These are phyloP conservation scores for Aspergillus heteromorphus DNA, from an alignment of 495 filamentous ascomycete genomes.

Conservation along the genomic window DNA sequence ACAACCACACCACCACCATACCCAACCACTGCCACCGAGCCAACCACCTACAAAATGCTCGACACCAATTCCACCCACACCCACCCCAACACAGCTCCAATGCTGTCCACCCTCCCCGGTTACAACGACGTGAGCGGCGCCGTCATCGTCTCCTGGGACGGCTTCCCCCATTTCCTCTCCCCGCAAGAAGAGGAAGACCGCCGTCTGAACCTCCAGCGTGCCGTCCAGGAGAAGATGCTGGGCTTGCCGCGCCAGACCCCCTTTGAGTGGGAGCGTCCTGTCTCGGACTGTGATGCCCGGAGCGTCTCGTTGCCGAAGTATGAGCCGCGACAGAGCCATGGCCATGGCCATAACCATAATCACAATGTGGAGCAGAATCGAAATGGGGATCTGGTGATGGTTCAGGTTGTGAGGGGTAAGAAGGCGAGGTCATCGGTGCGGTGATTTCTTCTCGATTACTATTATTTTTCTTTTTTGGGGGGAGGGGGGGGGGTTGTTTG, in stretches of 20 bases:
- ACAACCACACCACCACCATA: background rate
- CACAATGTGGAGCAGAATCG: slow-evolving; percentile 7
- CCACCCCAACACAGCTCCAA: too few relatives aligned
- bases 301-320: slow-evolving; percentile 17
- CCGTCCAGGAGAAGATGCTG: slow-evolving; percentile 28
- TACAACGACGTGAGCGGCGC: slow-evolving; percentile 30
- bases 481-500: too few relatives aligned
- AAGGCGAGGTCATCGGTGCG: background rate
- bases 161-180: slow-evolving; percentile 23
- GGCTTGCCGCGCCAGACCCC: slow-evolving; percentile 20
- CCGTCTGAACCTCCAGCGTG: slow-evolving; percentile 13
- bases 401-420: background rate
- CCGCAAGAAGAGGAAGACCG: slow-evolving; percentile 24
- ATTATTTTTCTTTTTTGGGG: background rate
- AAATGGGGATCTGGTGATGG: background rate
- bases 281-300: too few relatives aligned
- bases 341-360: too few relatives aligned
- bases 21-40: background rate
- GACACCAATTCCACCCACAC: too few relatives aligned
- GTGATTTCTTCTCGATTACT: background rate
- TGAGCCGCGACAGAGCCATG: too few relatives aligned
- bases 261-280: slow-evolving; percentile 20
- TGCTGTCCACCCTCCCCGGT: slow-evolving; percentile 14
- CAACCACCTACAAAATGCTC: background rate
- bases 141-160: slow-evolving; percentile 25